Evolutionary conservation across 371 early-diverging fungal species (phyloP).

Genomic region (Batrachochytrium dendrobatidis): DNA sequence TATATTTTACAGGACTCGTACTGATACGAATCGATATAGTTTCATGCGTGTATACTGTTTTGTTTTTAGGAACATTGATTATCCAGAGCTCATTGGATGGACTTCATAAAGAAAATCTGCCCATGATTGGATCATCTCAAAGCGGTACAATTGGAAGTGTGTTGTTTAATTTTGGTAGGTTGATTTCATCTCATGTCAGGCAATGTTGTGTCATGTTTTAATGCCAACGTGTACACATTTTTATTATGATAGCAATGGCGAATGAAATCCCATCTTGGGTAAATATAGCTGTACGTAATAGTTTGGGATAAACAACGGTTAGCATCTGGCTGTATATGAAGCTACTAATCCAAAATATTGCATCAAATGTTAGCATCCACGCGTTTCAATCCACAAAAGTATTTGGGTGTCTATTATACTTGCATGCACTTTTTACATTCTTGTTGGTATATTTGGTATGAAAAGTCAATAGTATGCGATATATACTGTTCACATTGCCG

Average conservation of each 20-base stretch:
- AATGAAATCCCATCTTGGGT: slow-evolving; percentile 43
- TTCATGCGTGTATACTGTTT: slow-evolving; percentile 25
- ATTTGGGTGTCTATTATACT: slow-evolving; percentile 25
- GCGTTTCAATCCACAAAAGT: neutral
- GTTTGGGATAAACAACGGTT: no score
- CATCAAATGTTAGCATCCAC: neutral
- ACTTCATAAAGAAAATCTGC: slow-evolving; percentile 11
- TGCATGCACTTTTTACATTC: slow-evolving; percentile 21
- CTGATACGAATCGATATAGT: slow-evolving; percentile 3
- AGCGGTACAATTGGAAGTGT: slow-evolving; percentile 31
- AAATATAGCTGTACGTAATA: slow-evolving; percentile 30
- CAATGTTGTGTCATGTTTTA: neutral
- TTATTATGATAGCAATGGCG: slow-evolving; percentile 22
- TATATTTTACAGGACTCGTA: neutral
- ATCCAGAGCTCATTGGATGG: slow-evolving; percentile 15
- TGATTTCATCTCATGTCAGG: neutral
- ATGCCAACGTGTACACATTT: neutral
- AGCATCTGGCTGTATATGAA: no score
- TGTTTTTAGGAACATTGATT: slow-evolving; percentile 25
- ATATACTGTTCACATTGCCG: neutral
- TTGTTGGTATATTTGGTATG: slow-evolving; percentile 29
- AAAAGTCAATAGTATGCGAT: neutral
- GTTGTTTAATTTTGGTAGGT: slow-evolving; percentile 31
- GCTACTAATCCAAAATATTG: neutral
- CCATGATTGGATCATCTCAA: slow-evolving; percentile 19